Evolutionary conservation across 129 eudicot genomes (phyloP).

Genomic region (Kitagawia praeruptora): DNA sequence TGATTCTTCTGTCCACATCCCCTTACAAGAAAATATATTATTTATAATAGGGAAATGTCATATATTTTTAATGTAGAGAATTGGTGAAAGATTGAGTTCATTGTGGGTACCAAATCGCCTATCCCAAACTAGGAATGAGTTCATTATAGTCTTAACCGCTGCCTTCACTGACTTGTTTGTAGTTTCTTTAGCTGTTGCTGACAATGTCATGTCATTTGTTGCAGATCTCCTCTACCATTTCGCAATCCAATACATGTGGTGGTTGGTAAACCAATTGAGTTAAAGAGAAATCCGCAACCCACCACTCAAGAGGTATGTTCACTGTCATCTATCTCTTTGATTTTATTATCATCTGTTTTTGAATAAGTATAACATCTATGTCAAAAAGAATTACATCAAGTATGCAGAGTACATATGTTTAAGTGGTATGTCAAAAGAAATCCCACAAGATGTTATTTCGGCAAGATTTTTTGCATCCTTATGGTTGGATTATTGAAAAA

Average conservation of each 20-base stretch:
- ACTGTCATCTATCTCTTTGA: background rate
- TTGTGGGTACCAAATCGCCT: background rate
- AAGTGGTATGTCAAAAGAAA: background rate
- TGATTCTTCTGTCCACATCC: background rate
- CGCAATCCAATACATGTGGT: conserved; percentile 74
- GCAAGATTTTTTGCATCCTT: no score
- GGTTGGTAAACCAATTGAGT: conserved; percentile 73
- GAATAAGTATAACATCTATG: background rate
- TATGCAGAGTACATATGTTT: background rate
- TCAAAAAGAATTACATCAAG: background rate
- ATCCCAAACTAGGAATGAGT: background rate
- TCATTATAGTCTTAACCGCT: background rate
- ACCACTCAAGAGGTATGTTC: conserved; percentile 71
- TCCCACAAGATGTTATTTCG: no score
- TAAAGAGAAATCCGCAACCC: conserved; percentile 57
- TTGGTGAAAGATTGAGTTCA: background rate
- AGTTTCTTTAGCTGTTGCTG: conserved; percentile 1
- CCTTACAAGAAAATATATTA: background rate
- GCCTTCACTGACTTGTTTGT: background rate
- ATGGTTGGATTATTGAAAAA: no score
- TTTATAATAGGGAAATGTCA: background rate
- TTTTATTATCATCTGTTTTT: background rate
- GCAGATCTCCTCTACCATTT: conserved; percentile 78
- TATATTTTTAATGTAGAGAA: background rate
- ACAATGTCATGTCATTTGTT: background rate